phyloP scores from a whole-genome alignment of 352 stramenopile species.

The Phytophthora megakarya region DNA sequence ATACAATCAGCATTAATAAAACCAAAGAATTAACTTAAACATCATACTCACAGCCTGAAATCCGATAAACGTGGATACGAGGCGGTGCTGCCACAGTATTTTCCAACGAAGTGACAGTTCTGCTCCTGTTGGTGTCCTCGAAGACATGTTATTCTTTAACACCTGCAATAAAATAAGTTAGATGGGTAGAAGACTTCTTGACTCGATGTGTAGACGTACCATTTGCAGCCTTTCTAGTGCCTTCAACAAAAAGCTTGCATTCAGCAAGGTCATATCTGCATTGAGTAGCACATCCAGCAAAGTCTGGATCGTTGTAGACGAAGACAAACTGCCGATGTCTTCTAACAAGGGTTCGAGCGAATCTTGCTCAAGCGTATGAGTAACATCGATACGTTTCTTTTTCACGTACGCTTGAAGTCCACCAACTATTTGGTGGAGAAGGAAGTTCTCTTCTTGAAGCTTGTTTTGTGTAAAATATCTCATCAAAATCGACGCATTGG shows the following conservation, averaged over 20 bases:
- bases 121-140: constrained; percentile 55
- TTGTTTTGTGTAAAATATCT: constrained; percentile 90
- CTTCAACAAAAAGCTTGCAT: constrained; percentile 63
- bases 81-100: constrained; percentile 66
- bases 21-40: neutral
- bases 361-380: constrained; percentile 57
- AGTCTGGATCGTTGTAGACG: constrained; percentile 65
- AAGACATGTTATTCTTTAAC: constrained; percentile 62
- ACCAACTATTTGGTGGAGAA: constrained; percentile 81
- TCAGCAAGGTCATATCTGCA: constrained; percentile 62
- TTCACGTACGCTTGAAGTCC: constrained; percentile 75
- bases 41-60: constrained; percentile 53
- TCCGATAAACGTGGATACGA: constrained; percentile 65
- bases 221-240: constrained; percentile 64
- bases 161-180: constrained; percentile 39
- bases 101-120: constrained; percentile 72
- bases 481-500: constrained; percentile 68
- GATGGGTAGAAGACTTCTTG: neutral
- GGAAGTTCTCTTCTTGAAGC: constrained; percentile 86
- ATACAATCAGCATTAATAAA: constrained; percentile 16
- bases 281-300: constrained; percentile 76
- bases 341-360: constrained; percentile 57
- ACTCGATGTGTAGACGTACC: constrained; percentile 37
- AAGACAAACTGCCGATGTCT: constrained; percentile 68
- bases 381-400: constrained; percentile 49